phyloP scores from a whole-genome alignment of 192 early-diverging fungal species.

The Podila minutissima region DNA sequence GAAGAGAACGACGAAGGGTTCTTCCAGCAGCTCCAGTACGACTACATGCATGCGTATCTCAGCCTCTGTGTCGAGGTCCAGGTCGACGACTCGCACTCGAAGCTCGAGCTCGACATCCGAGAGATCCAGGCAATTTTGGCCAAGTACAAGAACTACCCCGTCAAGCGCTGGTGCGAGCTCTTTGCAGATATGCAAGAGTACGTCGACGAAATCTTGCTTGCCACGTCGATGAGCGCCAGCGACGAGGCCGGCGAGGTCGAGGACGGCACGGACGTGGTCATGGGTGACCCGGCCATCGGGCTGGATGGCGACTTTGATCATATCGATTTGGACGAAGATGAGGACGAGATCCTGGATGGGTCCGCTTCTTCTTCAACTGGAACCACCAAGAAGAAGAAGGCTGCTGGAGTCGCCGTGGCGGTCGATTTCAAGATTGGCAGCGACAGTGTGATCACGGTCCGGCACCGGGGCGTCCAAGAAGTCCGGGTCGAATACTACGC shows the following conservation, averaged over 20 bases:
- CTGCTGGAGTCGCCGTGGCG: conserved; percentile 24
- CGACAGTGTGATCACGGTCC: conserved; percentile 41
- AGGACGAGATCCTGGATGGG: neutral
- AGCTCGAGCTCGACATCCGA: conserved; percentile 17
- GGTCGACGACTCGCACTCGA: conserved; percentile 5
- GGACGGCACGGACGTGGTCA: neutral
- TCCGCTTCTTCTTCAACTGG: neutral
- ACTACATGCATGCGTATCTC: conserved; percentile 59
- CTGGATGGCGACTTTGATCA: conserved; percentile 1
- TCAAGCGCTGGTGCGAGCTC: conserved; percentile 50
- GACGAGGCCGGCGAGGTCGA: neutral
- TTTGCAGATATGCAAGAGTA: conserved; percentile 54
- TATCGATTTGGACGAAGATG: neutral
- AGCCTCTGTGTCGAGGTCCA: conserved; percentile 49
- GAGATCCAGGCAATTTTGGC: conserved; percentile 19
- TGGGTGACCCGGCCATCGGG: neutral
- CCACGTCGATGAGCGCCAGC: neutral
- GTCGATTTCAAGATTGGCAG: conserved; percentile 53
- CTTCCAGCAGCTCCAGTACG: conserved; percentile 51
- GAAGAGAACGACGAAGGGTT: neutral
- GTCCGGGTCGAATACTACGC: conserved; percentile 54
- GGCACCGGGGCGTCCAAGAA: conserved; percentile 41
- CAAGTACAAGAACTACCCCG: conserved; percentile 51
- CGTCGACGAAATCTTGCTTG: conserved; percentile 33
- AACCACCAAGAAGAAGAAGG: conserved; percentile 4